These are phyloP conservation scores for Leishmania guyanensis DNA, from an alignment of 208 protist species.

Conservation along the genomic window DNA sequence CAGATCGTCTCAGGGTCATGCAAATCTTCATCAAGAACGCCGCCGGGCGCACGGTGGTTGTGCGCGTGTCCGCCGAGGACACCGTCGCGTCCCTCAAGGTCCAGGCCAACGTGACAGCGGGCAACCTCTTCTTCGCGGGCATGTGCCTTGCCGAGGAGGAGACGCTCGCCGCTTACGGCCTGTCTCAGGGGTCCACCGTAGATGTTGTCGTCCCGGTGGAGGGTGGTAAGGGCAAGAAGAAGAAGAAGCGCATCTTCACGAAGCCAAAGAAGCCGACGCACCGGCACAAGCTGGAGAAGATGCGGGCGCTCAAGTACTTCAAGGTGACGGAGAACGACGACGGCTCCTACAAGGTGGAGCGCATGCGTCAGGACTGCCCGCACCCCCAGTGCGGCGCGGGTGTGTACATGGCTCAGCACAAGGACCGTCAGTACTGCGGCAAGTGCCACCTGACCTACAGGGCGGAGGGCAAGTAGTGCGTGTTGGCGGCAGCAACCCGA, in stretches of 20 bases:
- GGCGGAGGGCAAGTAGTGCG: constrained; percentile 29
- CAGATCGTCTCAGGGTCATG: constrained; percentile 52
- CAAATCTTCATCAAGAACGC: constrained; percentile 95
- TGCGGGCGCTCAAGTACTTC: constrained; percentile 99
- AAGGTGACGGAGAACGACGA: constrained; percentile 97
- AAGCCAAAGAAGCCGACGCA: constrained; percentile 99
- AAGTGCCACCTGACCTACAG: constrained; percentile 98
- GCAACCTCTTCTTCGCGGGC: constrained; percentile 91
- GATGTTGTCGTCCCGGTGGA: constrained; percentile 88
- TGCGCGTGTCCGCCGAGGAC: constrained; percentile 83
- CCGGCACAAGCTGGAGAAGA: constrained; percentile 99
- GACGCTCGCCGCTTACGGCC: constrained; percentile 69
- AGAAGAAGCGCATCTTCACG: constrained; percentile 99
- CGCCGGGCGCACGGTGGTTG: constrained; percentile 87
- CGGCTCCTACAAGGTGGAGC: constrained; percentile 96
- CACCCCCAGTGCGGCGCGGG: constrained; percentile 96
- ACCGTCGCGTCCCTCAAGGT: constrained; percentile 85
- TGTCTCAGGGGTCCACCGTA: constrained; percentile 88
- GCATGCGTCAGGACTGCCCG: constrained; percentile 96
- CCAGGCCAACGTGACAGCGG: constrained; percentile 71
- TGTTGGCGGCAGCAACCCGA: neutral
- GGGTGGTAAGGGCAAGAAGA: constrained; percentile 98
- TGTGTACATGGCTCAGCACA: constrained; percentile 99
- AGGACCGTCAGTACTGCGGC: constrained; percentile 99
- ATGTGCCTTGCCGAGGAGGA: constrained; percentile 81